These are phyloP conservation scores for Aspergillus neotritici DNA, from an alignment of 2,329 filamentous ascomycete genomes.

Conservation along the genomic window DNA sequence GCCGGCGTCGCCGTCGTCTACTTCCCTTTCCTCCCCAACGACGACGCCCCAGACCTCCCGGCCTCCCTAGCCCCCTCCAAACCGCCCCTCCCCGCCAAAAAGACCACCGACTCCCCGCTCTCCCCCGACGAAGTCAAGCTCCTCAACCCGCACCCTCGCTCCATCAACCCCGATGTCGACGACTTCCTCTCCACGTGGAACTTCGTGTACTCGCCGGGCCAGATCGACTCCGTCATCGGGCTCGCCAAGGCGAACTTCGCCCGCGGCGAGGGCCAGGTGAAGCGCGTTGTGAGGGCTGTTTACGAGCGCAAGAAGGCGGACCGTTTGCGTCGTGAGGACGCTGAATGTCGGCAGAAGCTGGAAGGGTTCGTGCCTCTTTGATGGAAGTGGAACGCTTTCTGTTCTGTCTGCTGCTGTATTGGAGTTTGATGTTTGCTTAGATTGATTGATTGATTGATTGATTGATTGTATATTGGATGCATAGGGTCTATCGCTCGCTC, in stretches of 20 bases:
- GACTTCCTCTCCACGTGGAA: constrained; percentile 98
- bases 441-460: no score
- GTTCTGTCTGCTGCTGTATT: not conserved
- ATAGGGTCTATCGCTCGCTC: no score
- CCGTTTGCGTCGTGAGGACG: constrained; percentile 27
- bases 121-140: constrained; percentile 17
- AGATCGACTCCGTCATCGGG: constrained; percentile 77
- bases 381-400: constrained; percentile 5
- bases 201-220: constrained; percentile 86
- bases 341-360: constrained; percentile 20
- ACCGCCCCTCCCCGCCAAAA: constrained; percentile 18
- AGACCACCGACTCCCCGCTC: constrained; percentile 11
- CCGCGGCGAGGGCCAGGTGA: constrained; percentile 73
- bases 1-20: constrained; percentile 88
- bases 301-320: constrained; percentile 82
- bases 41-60: constrained; percentile 35
- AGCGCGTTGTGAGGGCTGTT: constrained; percentile 73
- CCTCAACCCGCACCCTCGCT: constrained; percentile 50
- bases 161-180: constrained; percentile 71
- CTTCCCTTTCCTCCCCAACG: constrained; percentile 80
- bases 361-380: constrained; percentile 30
- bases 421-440: not conserved
- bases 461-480: not conserved
- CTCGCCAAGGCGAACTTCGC: constrained; percentile 82
- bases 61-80: constrained; percentile 18